Percentiles rank a stretch among this genome's conserved stretches.
Conservation (phyloP, 306 rosid species). For the Inga leiocalycina region DNA sequence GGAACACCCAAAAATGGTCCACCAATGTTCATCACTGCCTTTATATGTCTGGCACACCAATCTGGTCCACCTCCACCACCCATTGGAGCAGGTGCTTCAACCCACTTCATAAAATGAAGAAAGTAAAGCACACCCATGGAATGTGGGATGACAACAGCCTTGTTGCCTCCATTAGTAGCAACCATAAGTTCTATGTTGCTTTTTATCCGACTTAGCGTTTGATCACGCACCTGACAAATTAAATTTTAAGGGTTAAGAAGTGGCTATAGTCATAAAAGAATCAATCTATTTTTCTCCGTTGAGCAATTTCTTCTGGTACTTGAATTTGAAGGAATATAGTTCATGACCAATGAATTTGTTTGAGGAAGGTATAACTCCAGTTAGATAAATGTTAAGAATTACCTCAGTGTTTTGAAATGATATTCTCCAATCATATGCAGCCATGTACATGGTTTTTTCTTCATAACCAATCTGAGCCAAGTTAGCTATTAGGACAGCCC, state of each 20-base stretch:
- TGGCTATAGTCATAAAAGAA: not conserved
- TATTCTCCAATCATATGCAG: constrained; percentile 91
- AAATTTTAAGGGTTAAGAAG: constrained; percentile 11
- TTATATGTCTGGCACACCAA: constrained; percentile 84
- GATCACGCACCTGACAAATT: constrained; percentile 72
- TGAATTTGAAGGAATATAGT: not conserved
- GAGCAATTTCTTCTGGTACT: not conserved
- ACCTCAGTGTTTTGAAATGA: constrained; percentile 91
- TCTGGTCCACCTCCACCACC: constrained; percentile 92
- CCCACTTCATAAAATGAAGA: constrained; percentile 94
- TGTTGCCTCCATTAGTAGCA: constrained; percentile 72
- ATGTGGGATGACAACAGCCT: constrained; percentile 86
- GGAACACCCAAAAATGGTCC: constrained; percentile 93
- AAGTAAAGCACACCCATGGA: constrained; percentile 90
- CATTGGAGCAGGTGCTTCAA: constrained; percentile 85
- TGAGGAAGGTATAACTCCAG: not conserved
- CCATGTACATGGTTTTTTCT: constrained; percentile 89
- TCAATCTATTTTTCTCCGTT: not conserved
- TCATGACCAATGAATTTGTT: constrained; percentile 28
- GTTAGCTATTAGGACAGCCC: constrained; percentile 90
- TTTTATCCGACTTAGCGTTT: constrained; percentile 77
- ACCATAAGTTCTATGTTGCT: constrained; percentile 89
- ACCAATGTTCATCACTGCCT: constrained; percentile 80
- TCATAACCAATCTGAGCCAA: constrained; percentile 86
- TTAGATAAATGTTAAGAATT: constrained; percentile 4